Evolutionary conservation across 1,284 basidiomycete genomes (phyloP).

Genomic region (Sporisorium scitamineum): DNA sequence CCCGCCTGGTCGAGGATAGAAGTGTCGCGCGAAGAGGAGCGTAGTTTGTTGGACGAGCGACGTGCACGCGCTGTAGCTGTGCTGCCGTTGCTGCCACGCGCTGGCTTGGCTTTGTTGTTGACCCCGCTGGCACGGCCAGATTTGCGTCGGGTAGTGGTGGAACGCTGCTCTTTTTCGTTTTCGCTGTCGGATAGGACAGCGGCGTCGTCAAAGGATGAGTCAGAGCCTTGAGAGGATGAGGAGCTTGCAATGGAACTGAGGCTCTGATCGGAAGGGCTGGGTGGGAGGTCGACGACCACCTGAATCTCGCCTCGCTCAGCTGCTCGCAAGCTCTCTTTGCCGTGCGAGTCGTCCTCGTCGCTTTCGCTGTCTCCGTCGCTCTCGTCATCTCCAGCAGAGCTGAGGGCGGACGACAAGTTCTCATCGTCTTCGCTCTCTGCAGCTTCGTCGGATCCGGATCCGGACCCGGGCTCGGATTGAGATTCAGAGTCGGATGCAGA

Average conservation of each 20-base stretch:
- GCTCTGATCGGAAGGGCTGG: slow-evolving; percentile 21
- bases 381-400: slow-evolving; percentile 23
- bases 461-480: slow-evolving; percentile 3
- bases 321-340: slow-evolving; percentile 7
- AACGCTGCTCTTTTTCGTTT: slow-evolving; percentile 31
- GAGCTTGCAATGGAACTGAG: slow-evolving; percentile 28
- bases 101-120: slow-evolving; percentile 2
- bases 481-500: slow-evolving; percentile 8
- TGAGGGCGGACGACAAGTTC: slow-evolving; percentile 25
- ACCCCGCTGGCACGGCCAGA: slow-evolving; percentile 30
- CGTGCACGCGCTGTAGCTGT: slow-evolving; percentile 25
- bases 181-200: slow-evolving; percentile 21
- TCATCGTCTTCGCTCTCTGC: slow-evolving; percentile 19
- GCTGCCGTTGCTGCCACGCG: slow-evolving; percentile 30
- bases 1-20: slow-evolving; percentile 29
- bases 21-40: slow-evolving; percentile 15
- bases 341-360: slow-evolving; percentile 12
- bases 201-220: slow-evolving; percentile 31
- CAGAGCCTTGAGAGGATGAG: slow-evolving; percentile 15
- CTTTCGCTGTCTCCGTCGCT: slow-evolving; percentile 18
- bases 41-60: slow-evolving; percentile 36
- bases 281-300: slow-evolving; percentile 16
- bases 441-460: neutral
- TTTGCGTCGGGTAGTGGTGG: slow-evolving; percentile 17
- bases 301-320: slow-evolving; percentile 7